Conservation (phyloP, 768 basidiomycete genomes). For the Exsudoporus frostii region DNA sequence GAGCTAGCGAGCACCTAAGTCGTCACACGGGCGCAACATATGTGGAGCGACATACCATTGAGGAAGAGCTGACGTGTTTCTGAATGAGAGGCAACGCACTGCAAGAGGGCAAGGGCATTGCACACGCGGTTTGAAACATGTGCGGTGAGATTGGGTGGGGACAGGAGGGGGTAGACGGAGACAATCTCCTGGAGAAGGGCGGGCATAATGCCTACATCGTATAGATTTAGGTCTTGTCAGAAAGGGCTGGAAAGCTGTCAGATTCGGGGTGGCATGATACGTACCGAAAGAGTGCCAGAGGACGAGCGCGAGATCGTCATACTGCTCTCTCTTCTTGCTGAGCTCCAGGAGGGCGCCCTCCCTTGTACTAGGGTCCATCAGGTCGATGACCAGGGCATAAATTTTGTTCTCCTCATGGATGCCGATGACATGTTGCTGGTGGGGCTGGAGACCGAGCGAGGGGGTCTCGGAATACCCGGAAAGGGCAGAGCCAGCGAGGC, state of each 20-base stretch:
- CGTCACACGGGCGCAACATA: neutral
- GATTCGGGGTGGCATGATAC: slow-evolving; percentile 12
- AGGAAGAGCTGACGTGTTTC: slow-evolving; percentile 95
- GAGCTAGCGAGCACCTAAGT: slow-evolving; percentile 52
- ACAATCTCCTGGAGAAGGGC: slow-evolving; percentile 97
- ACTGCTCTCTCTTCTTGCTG: slow-evolving; percentile 98
- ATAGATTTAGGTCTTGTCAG: neutral
- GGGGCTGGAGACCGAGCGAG: slow-evolving; percentile 49
- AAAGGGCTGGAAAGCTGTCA: neutral
- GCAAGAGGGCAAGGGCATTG: slow-evolving; percentile 94
- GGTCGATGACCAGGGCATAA: slow-evolving; percentile 83
- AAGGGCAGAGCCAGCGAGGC: slow-evolving; percentile 25
- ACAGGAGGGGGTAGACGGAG: slow-evolving; percentile 93
- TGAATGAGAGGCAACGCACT: slow-evolving; percentile 97
- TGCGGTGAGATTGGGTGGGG: slow-evolving; percentile 93
- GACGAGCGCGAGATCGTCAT: slow-evolving; percentile 95
- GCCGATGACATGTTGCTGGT: slow-evolving; percentile 52
- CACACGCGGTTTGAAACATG: slow-evolving; percentile 98
- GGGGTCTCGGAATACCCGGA: slow-evolving; percentile 60
- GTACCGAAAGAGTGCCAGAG: slow-evolving; percentile 98
- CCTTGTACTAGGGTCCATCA: slow-evolving; percentile 78
- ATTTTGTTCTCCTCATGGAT: slow-evolving; percentile 80
- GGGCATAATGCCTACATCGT: slow-evolving; percentile 84
- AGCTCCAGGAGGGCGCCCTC: slow-evolving; percentile 91
- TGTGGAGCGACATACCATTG: slow-evolving; percentile 55